These are phyloP conservation scores for Penicillium cosmopolitanum DNA, from an alignment of 495 filamentous ascomycete genomes.

Conservation along the genomic window DNA sequence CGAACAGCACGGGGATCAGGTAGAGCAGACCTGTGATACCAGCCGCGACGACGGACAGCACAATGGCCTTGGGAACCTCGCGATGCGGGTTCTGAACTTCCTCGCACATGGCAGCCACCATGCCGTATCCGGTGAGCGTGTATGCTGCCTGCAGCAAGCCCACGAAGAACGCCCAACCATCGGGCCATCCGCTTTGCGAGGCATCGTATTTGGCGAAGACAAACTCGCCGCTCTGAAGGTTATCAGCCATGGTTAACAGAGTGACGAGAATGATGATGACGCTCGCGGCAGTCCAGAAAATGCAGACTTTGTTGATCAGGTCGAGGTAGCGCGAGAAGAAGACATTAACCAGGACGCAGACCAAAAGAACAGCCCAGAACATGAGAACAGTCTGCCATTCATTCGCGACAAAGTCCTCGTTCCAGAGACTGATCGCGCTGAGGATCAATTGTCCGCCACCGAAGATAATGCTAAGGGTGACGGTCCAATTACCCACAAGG, in stretches of 20 bases:
- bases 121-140: conserved; percentile 62
- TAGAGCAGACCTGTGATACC: conserved; percentile 71
- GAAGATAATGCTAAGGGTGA: conserved; percentile 54
- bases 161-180: conserved; percentile 65
- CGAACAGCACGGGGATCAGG: conserved; percentile 67
- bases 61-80: conserved; percentile 72
- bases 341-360: conserved; percentile 61
- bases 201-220: conserved; percentile 68
- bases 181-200: conserved; percentile 59
- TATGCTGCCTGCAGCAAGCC: conserved; percentile 65
- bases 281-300: conserved; percentile 65
- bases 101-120: conserved; percentile 61
- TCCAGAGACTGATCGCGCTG: conserved; percentile 62
- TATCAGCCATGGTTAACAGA: conserved; percentile 60
- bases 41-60: conserved; percentile 70
- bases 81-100: conserved; percentile 72
- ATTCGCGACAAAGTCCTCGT: conserved; percentile 63
- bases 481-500: conserved; percentile 69
- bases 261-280: conserved; percentile 64
- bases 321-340: conserved; percentile 61
- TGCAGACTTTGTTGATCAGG: conserved; percentile 69
- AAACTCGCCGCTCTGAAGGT: conserved; percentile 54
- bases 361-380: conserved; percentile 66
- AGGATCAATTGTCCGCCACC: conserved; percentile 63
- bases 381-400: conserved; percentile 65